Base-by-base conservation (phyloP, 768 basidiomycete genomes). In the Podaxis mareebaensis region DNA sequence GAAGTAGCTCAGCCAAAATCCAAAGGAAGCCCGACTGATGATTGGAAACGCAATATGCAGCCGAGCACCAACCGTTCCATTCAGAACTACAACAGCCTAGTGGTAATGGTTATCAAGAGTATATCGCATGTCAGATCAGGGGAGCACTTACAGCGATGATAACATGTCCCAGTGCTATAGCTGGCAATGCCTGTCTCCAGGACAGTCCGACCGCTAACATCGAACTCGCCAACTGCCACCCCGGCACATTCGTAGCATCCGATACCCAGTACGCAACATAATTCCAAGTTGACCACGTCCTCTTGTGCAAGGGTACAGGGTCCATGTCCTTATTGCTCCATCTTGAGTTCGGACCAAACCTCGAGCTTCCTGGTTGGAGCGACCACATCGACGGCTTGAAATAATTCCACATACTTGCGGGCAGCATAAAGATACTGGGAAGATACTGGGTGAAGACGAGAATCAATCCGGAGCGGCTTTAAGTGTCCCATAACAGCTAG, bases 1-100 rank as follows among this genome's bases (percentile, higher is more conserved):
- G 73, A 94, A 94, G 75, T 93, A 95, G 70, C 91, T 91, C 68
- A 95, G 84, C 86, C 90, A 95, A 77, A 93, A 95, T 1, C 94
- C 93, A 67, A 95, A 92, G 0, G 90, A 93, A 1, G 93, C 92
- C 15, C 93, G 81, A 67, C 89, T 92, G n/a, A 93, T 78, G 55
- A 95, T 77, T 0, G 83, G 82, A 71, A 93, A 93, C 0, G 90
- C 85, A 26, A 94, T 77, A 67, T 92, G 91, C 51, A 92, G 81
- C 20, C 89, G 84, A 26, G 92, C 89, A 26, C 93, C 91, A 28
- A 86, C 81, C 4, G 89, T 87, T 54, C 93, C 93, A 69, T 93
- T 95, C 53, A 91, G 76, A 1, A 92, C 85, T 79, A 94, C 86
- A 20, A 87, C 85, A 22, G 69, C 63, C 74, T 76, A 39, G 17